Base-by-base conservation (phyloP, 2,329 filamentous ascomycete species). In the Helicocarpus griseus region DNA sequence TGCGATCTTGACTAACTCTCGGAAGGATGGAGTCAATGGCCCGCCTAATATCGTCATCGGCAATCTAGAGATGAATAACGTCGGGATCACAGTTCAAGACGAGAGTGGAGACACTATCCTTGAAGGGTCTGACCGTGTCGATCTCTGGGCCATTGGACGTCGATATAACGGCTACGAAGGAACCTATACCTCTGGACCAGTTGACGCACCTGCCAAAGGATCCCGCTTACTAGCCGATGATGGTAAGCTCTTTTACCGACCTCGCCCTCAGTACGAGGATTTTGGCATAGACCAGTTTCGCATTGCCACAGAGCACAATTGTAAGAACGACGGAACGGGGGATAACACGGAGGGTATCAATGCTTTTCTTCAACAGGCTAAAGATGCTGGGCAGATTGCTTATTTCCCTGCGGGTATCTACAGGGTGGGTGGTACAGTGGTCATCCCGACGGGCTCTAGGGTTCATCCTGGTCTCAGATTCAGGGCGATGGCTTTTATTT, bases 351-450 rank as follows among this genome's bases (percentile, higher is more conserved):
- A 17, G 13, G 44, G n/a, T 11, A 48, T 52, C 26, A 52, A 49
- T 43, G 21, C n/a, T 26, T 43, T 52, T 21, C 45, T 52, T 40
- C 17, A 53, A 35, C 24, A 48, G 19, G 36, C 48, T 11, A 44
- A 26, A 1, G 35, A 45, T n/a, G 21, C 13, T n/a, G 57, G 46
- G 47, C 77, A 85, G 59, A 68, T 91, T 56, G 77, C 87, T 53
- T 90, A 83, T 70, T 85, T 91, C 58, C 85, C 88, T 62, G 82
- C 85, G 61, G 87, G 87, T 50, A 78, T 83, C 47, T 89, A 90
- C 65, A 67, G 86, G 50, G 73, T 90, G 58, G 82, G 79, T 40
- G 75, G 80, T 59, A 90, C 86, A 1, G 72, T 90, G 65, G 78
- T 79, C 58, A 77, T 90, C 7, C 86, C 86, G 52, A 58, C 63